Base-by-base conservation (phyloP, 176 grass and related monocot species). In the Tuctoria greenei region DNA sequence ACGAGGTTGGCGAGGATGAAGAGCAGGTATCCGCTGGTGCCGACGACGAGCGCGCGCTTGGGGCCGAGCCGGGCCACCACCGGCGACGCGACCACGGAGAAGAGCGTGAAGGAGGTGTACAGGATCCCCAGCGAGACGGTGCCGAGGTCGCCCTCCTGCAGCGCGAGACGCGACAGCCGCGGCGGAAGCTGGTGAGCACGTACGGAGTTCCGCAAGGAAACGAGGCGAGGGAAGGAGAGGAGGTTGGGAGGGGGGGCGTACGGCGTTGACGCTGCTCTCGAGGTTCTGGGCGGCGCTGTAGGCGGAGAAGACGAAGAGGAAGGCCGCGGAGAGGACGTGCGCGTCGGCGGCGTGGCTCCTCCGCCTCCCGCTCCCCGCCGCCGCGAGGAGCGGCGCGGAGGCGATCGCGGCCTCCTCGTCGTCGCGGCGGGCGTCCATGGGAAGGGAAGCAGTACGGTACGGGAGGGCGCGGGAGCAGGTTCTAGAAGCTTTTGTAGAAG, bases 1-100 rank as follows among this genome's bases (percentile, higher is more conserved):
- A 90, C 88, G 21, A 98, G 80, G 84, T 98, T 98, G 62, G 95
- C 82, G 5, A 93, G 86, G 47, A 98, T 95, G 72, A 98, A 98
- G 24, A 98, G 40, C 45, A 85, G 37, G 78, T 98, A 98, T 21
- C 89, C 89, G 64, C 85, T 95, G 59, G 82, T 85, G 25, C 91
- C 91, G 15, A 98, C 65, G 52, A 98, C 85, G 49, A 98, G 91
- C 58, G 91, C 82, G 16, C 44, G 82, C 80, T 90, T 95, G 16
- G 91, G 75, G 2, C 91, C 91, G 1, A 98, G 14, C 71, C 71
- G 24, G 50, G 62, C 82, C 9, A 98, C 91, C 0, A 98, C 46
- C 0, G 86, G 91, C 44, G 88, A 94, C 14, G 91, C 79, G 10
- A 72, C 65, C 9, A 92, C 72, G 4, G 91, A 71, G 82, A 98